Percentiles rank a stretch among this genome's conserved stretches.
phyloP scores from a whole-genome alignment of 192 early-diverging fungal species.

The Coemansia sp. region DNA sequence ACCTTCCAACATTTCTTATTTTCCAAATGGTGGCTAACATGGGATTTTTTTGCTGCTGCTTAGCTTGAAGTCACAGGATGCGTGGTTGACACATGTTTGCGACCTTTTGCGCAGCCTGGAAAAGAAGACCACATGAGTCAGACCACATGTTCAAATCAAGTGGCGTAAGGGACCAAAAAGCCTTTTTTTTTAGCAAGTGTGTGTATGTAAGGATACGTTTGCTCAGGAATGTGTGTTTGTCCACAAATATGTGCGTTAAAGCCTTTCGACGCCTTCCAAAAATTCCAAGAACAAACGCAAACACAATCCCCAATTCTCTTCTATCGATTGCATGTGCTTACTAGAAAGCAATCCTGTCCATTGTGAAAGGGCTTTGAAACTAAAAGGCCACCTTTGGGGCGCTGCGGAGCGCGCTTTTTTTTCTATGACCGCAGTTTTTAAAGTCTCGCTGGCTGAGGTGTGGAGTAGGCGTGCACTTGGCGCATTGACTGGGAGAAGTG shows the following conservation, averaged over 20 bases:
- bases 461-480: background rate
- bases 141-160: background rate
- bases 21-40: background rate
- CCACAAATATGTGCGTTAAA: background rate
- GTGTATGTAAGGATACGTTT: background rate
- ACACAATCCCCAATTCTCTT: background rate
- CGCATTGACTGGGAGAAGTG: background rate
- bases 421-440: background rate
- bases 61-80: background rate
- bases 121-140: background rate
- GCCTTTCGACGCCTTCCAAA: background rate
- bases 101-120: background rate
- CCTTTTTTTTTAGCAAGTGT: background rate
- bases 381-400: background rate
- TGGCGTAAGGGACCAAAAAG: background rate
- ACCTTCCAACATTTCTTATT: background rate
- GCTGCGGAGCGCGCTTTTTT: background rate
- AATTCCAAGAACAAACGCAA: background rate
- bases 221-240: too few relatives aligned
- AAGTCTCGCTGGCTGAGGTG: background rate
- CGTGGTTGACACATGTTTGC: background rate
- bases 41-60: background rate
- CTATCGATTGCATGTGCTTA: background rate
- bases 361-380: background rate
- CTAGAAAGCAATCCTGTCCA: background rate